Conservation (phyloP, 1,284 basidiomycete species). For the Heterobasidion irregulare region DNA sequence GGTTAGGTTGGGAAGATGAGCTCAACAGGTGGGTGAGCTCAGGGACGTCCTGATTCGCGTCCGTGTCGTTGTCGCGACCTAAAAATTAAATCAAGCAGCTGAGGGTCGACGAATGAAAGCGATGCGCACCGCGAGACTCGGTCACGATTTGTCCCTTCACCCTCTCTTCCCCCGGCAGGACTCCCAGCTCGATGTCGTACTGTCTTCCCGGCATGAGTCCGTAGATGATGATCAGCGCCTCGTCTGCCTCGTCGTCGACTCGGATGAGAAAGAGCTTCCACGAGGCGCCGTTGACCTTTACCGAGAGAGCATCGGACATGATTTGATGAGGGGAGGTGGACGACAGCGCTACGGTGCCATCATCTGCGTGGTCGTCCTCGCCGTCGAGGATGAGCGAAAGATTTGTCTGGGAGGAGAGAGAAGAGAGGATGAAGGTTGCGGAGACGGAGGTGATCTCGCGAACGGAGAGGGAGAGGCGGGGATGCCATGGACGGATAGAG, state of each 20-base stretch:
- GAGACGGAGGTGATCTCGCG: constrained; percentile 77
- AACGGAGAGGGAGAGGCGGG: constrained; percentile 57
- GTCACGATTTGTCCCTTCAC: constrained; percentile 55
- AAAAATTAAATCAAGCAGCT: neutral
- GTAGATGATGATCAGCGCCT: constrained; percentile 75
- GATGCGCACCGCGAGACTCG: constrained; percentile 25
- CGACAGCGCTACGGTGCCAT: constrained; percentile 21
- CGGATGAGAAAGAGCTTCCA: constrained; percentile 73
- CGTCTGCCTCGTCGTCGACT: constrained; percentile 67
- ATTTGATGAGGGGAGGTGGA: constrained; percentile 16
- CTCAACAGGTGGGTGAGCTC: constrained; percentile 3
- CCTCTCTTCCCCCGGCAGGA: constrained; percentile 52
- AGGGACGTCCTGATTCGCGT: neutral
- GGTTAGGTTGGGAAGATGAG: neutral
- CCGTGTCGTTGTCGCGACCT: constrained; percentile 1
- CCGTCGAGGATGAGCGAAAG: constrained; percentile 36
- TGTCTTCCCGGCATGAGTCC: constrained; percentile 72
- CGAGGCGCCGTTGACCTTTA: constrained; percentile 66
- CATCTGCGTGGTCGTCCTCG: constrained; percentile 27
- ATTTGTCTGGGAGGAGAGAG: constrained; percentile 32
- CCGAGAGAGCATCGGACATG: constrained; percentile 59
- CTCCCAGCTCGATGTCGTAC: constrained; percentile 70
- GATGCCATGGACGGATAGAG: constrained; percentile 67
- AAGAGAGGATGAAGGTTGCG: constrained; percentile 67
- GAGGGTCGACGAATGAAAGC: neutral